Evolutionary conservation across 768 basidiomycete genomes (phyloP), one percentile per base, ranked within the genome.

Genomic region (Trametopsis cervina): DNA sequence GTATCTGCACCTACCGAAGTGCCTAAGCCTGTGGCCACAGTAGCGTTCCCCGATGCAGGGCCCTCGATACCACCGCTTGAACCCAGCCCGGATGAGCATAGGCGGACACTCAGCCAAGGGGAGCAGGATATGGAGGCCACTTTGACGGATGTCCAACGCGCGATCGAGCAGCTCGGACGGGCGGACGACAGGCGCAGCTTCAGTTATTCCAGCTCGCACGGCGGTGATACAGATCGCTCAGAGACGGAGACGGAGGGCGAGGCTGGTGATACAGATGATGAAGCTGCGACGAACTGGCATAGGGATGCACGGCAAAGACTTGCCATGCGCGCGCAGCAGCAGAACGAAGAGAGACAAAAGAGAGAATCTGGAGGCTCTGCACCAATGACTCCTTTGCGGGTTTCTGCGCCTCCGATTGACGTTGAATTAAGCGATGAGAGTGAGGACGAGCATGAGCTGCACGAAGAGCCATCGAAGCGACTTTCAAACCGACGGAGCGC

Each of bases 61-160:
- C 29, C 29, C 29, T 9, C 17, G 21, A 9, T 11, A 9, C 25
- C 43, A 17, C 38, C 15, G 4, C 48, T 18, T 17, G 63, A 20
- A 9, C 57, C 4, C 52, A 58, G 9, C 37, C 58, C 60, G 46
- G 60, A 56, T 11, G 60, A 69, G 55, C 25, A 53, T 51, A 24
- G 64, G 47, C 37, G 61, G 50, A 35, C 60, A 47, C 44, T 41
- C 37, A 39, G 51, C 29, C 23, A 53, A 35, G 47, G 55, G 36
- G 53, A 57, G 75, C 39, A 78, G 51, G 77, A 86, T 48, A 91
- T 95, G 87, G 78, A 79, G 33, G 88, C 84, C 1, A 95, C 91
- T 2, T 75, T 94, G 74, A 90, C 85, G 2, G 90, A 94, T 49
- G 88, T 95, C 4, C 88, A 95, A 63, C 70, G 88, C 54, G 91